These are phyloP conservation scores for Verticillium dahliae DNA, from an alignment of 2,329 filamentous ascomycete genomes.

Conservation along the genomic window DNA sequence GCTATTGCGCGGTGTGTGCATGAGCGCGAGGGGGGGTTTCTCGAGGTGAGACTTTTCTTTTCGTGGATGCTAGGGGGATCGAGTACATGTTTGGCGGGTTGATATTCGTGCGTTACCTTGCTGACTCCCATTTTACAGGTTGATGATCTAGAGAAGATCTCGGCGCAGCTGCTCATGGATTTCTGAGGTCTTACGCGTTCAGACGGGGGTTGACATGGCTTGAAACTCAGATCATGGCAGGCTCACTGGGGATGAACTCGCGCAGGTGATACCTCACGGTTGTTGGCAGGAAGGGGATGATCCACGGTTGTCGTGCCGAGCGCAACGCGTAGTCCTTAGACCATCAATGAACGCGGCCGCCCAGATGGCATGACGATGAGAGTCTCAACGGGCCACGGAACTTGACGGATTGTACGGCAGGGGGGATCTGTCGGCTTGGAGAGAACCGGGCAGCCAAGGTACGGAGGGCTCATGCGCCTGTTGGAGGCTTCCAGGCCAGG, in stretches of 20 bases:
- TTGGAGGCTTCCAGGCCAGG: background rate
- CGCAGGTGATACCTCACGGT: too few species aligned
- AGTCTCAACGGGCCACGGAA: background rate
- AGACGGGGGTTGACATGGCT: background rate
- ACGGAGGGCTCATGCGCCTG: background rate
- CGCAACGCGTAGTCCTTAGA: background rate
- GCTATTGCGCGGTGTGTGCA: constrained; percentile 73
- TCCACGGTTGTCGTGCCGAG: background rate
- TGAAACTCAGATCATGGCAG: background rate
- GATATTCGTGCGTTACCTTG: background rate
- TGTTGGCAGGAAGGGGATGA: too few species aligned
- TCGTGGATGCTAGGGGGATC: background rate
- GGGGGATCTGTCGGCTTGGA: background rate
- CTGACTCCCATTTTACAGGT: constrained; percentile 41
- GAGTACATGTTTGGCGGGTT: too few species aligned
- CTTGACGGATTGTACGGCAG: background rate
- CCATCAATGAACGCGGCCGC: background rate
- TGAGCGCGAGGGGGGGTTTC: constrained; percentile 62
- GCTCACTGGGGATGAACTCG: too few species aligned
- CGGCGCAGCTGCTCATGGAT: constrained; percentile 79
- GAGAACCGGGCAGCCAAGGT: background rate
- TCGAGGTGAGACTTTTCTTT: constrained; percentile 54
- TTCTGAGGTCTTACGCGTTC: constrained; percentile 45
- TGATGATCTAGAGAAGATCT: constrained; percentile 83
- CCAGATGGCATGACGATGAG: background rate